phyloP scores from a whole-genome alignment of 352 stramenopile genomes.

The Phytophthora kernoviae region DNA sequence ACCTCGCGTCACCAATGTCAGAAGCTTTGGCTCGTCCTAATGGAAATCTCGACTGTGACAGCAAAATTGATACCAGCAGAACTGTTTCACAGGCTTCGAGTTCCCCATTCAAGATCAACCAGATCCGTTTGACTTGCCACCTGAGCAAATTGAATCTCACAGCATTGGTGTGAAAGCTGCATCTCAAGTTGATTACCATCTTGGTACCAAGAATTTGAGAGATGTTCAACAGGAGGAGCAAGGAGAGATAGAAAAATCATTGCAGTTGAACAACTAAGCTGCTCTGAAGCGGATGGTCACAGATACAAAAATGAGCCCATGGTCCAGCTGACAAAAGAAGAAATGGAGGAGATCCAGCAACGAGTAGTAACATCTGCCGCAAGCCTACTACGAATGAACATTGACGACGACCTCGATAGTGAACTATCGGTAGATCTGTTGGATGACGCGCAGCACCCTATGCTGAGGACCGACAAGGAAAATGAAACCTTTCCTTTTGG shows the following conservation, averaged over 20 bases:
- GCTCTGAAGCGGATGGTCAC: not conserved
- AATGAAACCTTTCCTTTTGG: constrained; percentile 4
- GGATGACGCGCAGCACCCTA: constrained; percentile 27
- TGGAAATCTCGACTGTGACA: not conserved
- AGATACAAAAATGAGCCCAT: not conserved
- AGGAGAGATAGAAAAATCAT: not conserved
- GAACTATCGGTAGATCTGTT: constrained; percentile 42
- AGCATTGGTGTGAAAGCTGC: not conserved
- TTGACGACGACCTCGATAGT: constrained; percentile 31
- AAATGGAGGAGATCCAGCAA: constrained; percentile 25
- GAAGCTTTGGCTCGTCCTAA: not conserved
- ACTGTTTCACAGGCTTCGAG: not conserved
- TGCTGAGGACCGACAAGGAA: constrained; percentile 9
- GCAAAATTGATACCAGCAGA: not conserved
- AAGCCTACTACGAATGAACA: constrained; percentile 26
- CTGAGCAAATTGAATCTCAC: not conserved
- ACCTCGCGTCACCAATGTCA: not conserved
- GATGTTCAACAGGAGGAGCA: not conserved
- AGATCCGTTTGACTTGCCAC: not conserved
- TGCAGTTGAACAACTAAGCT: not conserved
- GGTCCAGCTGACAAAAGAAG: constrained; percentile 12
- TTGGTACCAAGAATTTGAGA: not conserved
- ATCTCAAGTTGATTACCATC: not conserved
- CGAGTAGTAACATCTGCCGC: constrained; percentile 25
- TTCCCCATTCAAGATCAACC: not conserved